Conservation (phyloP, 306 rosid species). For the Lathyrus sativus region DNA sequence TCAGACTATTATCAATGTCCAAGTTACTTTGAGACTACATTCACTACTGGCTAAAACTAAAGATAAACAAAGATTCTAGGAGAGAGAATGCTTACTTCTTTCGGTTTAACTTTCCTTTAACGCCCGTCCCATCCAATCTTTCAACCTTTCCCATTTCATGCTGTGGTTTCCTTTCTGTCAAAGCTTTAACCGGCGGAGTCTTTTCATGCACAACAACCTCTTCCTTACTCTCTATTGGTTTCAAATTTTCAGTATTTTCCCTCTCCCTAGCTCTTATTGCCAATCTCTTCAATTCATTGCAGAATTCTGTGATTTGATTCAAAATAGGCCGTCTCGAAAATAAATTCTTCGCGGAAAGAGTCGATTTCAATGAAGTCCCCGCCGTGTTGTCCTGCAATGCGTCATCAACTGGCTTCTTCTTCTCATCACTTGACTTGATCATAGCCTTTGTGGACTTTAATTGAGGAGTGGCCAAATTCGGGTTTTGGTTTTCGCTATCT, state of each 20-base stretch:
- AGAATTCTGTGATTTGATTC: slow-evolving; percentile 85
- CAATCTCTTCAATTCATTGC: slow-evolving; percentile 82
- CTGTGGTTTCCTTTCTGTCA: slow-evolving; percentile 61
- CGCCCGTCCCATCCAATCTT: too few relatives aligned
- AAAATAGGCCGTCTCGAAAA: slow-evolving; percentile 76
- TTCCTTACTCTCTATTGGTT: slow-evolving; percentile 38
- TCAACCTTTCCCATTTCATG: too few relatives aligned
- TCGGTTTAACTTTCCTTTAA: slow-evolving; percentile 53
- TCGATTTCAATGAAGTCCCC: slow-evolving; percentile 63
- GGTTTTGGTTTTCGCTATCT: slow-evolving; percentile 75
- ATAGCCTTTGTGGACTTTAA: slow-evolving; percentile 54
- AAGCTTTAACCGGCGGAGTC: slow-evolving; percentile 37
- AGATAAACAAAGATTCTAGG: slow-evolving; percentile 18
- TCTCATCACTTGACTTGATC: slow-evolving; percentile 77
- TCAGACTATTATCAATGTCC: not conserved
- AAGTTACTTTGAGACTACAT: not conserved
- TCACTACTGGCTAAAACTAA: not conserved
- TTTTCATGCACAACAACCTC: slow-evolving; percentile 42
- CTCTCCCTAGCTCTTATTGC: slow-evolving; percentile 55
- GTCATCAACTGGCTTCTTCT: slow-evolving; percentile 48
- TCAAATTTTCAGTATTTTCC: slow-evolving; percentile 52
- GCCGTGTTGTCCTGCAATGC: slow-evolving; percentile 38
- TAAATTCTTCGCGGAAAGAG: slow-evolving; percentile 78
- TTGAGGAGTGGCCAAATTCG: slow-evolving; percentile 63
- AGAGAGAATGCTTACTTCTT: slow-evolving; percentile 55